These are phyloP conservation scores for Trichoderma gamsii DNA, from an alignment of 495 filamentous ascomycete species.

Conservation along the genomic window DNA sequence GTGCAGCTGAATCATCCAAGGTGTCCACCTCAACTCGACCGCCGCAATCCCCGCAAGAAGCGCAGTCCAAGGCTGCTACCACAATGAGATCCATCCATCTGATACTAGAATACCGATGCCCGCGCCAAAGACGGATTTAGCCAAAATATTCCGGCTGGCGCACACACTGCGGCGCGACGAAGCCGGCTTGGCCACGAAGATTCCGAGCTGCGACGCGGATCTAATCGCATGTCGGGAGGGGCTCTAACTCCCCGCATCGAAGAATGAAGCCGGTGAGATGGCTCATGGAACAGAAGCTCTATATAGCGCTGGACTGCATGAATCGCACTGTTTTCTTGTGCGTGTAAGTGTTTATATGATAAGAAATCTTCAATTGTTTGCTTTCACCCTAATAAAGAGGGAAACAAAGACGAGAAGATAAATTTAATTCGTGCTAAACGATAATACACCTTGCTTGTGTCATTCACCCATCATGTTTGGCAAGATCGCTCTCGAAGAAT, in stretches of 20 bases:
- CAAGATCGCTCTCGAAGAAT: constrained; percentile 27
- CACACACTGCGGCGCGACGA: not conserved
- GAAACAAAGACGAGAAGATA: not conserved
- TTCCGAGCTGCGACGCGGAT: not conserved
- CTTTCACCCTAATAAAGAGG: too few species aligned
- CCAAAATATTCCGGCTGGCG: too few species aligned
- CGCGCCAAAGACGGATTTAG: too few species aligned
- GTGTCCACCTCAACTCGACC: too few species aligned
- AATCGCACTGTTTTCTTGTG: not conserved
- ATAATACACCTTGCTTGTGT: not conserved
- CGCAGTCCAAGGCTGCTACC: too few species aligned
- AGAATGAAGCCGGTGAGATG: not conserved
- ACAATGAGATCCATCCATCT: too few species aligned
- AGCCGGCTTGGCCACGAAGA: not conserved
- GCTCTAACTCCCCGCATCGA: constrained; percentile 1
- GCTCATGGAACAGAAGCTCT: not conserved
- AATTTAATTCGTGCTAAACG: not conserved
- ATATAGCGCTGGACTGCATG: not conserved
- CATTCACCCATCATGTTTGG: constrained; percentile 19
- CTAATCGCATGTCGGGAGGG: not conserved
- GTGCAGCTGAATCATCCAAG: too few species aligned
- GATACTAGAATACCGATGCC: too few species aligned
- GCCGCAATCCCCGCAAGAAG: too few species aligned
- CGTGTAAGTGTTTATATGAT: too few species aligned
- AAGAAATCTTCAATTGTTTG: too few species aligned